Conservation (phyloP, 371 early-diverging fungal genomes). For the Saksenaea vasiformis region DNA sequence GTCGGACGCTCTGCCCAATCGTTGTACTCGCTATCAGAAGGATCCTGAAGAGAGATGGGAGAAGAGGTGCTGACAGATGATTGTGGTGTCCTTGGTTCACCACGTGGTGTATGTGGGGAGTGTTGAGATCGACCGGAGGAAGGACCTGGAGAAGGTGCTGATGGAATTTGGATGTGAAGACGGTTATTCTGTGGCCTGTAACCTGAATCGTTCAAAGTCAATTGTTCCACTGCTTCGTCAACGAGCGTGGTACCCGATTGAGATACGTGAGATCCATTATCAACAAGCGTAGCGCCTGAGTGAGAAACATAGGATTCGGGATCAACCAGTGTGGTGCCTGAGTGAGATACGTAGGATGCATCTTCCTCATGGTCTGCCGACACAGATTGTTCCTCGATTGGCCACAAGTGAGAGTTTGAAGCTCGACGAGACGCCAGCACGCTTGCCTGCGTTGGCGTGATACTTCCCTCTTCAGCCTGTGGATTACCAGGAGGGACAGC, state of each 20-base stretch:
- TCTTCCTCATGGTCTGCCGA: neutral
- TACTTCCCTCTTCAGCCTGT: neutral
- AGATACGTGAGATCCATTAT: neutral
- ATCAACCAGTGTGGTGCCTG: neutral
- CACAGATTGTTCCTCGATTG: constrained; percentile 13
- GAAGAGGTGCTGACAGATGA: constrained; percentile 12
- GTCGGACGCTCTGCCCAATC: constrained; percentile 74
- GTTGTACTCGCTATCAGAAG: constrained; percentile 38
- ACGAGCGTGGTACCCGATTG: neutral
- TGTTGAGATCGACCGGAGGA: neutral
- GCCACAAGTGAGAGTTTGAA: constrained; percentile 4
- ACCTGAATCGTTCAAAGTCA: constrained; percentile 5
- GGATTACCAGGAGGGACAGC: constrained; percentile 4
- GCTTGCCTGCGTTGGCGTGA: constrained; percentile 3
- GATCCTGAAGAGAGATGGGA: constrained; percentile 10
- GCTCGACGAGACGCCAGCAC: neutral
- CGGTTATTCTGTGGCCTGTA: neutral
- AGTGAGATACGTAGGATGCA: neutral
- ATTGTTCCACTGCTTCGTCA: constrained; percentile 8
- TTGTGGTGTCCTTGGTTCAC: constrained; percentile 12
- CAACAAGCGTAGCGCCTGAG: neutral
- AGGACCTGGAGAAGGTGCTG: constrained; percentile 3
- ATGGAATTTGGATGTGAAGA: constrained; percentile 25
- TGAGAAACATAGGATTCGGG: neutral
- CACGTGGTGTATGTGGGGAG: constrained; percentile 17